Percentiles rank a stretch among this genome's conserved stretches.
phyloP scores from a whole-genome alignment of 2,329 filamentous ascomycete genomes.

The Tolypocladium amazonense region DNA sequence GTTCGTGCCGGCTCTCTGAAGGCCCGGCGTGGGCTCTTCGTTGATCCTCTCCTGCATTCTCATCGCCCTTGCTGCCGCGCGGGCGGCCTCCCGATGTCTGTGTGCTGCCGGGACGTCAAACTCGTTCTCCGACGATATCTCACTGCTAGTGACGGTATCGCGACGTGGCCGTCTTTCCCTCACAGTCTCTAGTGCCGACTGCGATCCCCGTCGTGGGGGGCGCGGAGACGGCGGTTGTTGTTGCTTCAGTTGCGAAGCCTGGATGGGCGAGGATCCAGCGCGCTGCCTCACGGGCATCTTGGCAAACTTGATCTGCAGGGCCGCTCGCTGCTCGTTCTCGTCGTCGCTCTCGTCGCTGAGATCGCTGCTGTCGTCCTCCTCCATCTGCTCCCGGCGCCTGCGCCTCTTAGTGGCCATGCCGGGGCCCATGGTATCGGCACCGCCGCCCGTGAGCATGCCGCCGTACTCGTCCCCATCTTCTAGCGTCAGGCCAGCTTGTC shows the following conservation, averaged over 20 bases:
- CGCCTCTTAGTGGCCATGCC: constrained; percentile 57
- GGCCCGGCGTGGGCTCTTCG: constrained; percentile 25
- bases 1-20: constrained; percentile 36
- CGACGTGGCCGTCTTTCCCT: constrained; percentile 54
- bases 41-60: constrained; percentile 27
- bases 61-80: constrained; percentile 37
- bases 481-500: constrained; percentile 50
- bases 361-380: constrained; percentile 79
- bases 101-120: constrained; percentile 57
- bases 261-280: constrained; percentile 79
- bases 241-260: constrained; percentile 52
- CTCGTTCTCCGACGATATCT: constrained; percentile 76
- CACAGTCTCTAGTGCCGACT: constrained; percentile 59
- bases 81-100: constrained; percentile 49
- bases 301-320: constrained; percentile 87
- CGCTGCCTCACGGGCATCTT: constrained; percentile 87
- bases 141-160: constrained; percentile 73
- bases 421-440: constrained; percentile 58
- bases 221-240: constrained; percentile 43
- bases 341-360: constrained; percentile 78
- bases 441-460: constrained; percentile 58
- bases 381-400: constrained; percentile 59
- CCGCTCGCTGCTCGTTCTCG: constrained; percentile 62
- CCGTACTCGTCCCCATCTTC: constrained; percentile 65
- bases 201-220: constrained; percentile 51